Evolutionary conservation across 1,284 basidiomycete species (phyloP).

Genomic region (Apiotrichum siamense): DNA sequence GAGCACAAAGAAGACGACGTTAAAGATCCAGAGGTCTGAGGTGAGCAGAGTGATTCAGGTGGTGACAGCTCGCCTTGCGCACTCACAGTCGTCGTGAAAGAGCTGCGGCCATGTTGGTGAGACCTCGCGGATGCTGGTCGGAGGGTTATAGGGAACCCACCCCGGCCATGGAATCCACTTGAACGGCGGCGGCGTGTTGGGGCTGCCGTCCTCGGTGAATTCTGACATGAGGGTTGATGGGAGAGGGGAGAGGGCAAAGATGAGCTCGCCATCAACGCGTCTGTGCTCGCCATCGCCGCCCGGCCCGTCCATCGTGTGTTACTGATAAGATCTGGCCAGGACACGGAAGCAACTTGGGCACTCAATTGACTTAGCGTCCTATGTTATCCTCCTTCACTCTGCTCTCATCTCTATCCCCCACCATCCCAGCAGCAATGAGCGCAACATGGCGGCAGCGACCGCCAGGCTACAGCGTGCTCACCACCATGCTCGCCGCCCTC

Average conservation of each 20-base stretch:
- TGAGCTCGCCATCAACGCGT: too few relatives aligned
- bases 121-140: neutral
- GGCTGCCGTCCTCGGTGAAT: too few relatives aligned
- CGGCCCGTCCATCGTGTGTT: too few relatives aligned
- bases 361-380: too few relatives aligned
- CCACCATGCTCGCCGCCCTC: neutral
- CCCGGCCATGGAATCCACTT: neutral
- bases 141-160: neutral
- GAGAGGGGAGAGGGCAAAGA: too few relatives aligned
- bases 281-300: too few relatives aligned
- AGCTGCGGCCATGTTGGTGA: neutral
- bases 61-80: neutral
- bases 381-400: too few relatives aligned
- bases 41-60: neutral
- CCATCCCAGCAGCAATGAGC: neutral
- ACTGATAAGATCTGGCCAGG: too few relatives aligned
- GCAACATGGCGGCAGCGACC: neutral
- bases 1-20: neutral
- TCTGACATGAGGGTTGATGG: too few relatives aligned
- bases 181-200: too few relatives aligned
- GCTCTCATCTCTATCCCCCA: neutral
- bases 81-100: conserved; percentile 1
- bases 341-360: too few relatives aligned
- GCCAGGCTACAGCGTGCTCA: neutral
- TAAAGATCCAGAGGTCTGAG: neutral